phyloP scores from a whole-genome alignment of 2,329 filamentous ascomycete genomes.

The Orbilia oligospora region DNA sequence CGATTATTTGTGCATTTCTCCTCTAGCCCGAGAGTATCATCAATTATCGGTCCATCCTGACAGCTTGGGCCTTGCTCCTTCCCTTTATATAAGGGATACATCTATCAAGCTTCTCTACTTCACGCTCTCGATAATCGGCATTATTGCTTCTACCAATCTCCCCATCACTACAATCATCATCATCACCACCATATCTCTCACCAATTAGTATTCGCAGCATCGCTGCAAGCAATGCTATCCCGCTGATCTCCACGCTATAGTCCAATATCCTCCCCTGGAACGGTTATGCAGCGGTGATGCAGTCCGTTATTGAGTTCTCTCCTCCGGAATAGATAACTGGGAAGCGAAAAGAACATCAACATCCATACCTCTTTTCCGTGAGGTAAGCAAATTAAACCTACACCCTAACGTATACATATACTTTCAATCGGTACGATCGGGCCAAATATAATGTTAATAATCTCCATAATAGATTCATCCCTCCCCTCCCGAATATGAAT shows the following conservation, averaged over 20 bases:
- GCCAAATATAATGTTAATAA: not conserved
- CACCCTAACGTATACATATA: not conserved
- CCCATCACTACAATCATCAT: too few species aligned
- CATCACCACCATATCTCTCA: not conserved
- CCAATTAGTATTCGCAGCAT: not conserved
- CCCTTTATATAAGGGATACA: not conserved
- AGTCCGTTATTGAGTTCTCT: conserved; percentile 11
- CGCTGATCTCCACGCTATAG: not conserved
- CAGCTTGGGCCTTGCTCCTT: not conserved
- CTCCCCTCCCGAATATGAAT: conserved; percentile 29
- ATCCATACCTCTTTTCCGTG: conserved; percentile 18
- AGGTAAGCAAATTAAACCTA: conserved; percentile 10
- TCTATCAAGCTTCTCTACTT: not conserved
- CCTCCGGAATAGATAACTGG: conserved; percentile 37
- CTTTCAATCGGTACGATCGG: not conserved
- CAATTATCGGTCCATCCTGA: not conserved
- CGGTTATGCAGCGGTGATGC: conserved; percentile 46
- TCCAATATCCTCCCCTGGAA: not conserved
- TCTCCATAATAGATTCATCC: conserved; percentile 19
- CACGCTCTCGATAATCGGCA: not conserved
- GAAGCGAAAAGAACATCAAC: conserved; percentile 25
- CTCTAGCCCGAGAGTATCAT: not conserved
- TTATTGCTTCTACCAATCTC: not conserved
- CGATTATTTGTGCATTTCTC: not conserved
- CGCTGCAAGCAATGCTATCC: conserved; percentile 8